Evolutionary conservation across 305 asterid genomes (phyloP), one percentile per base, ranked within the genome.

Genomic region (Fraxinus platypoda): DNA sequence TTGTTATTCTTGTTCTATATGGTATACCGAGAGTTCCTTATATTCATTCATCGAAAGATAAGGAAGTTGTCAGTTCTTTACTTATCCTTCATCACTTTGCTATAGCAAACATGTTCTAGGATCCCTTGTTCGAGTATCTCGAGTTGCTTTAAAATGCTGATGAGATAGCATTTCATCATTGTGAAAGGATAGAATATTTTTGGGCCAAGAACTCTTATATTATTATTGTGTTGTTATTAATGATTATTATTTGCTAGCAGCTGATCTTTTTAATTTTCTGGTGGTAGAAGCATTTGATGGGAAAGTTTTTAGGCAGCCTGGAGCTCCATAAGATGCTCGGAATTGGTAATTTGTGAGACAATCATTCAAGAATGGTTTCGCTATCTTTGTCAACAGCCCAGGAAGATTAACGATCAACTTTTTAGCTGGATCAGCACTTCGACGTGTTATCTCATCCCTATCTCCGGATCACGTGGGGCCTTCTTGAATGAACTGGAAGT

Each of bases 401-500:
- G 49, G 82, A 57, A 77, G 62, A 80, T 62, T 30, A 73, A 79
- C 25, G 68, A 77, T 49, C 82, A 76, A 8, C 31, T 59, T 59
- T 59, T 23, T 59, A 80, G 79, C 83, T 54, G 41, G 70, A 23
- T 59, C 28, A 59, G 70, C 70, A 59, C 30, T 59, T 8, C 28
- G 13, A 23, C 31, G 13, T 59, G 31, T 33, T 79, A 46, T 80
- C 75, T 80, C 84, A 78, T 82, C 30, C 59, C 75, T 73, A 59
- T 75, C 80, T 52, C 64, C 62, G 57, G 84, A 81, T 78, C 37
- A 31, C 62, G 23, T 83, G 28, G 68, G 35, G 84, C 92, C 91
- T 85, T 90, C 86, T 77, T 73, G 62, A 82, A 87, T 78, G 80
- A 78, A 88, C 90, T 88, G 89, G 91, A 88, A 85, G 87, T 88